phyloP scores from a whole-genome alignment of 768 basidiomycete genomes.

The Lyophyllum semitale region DNA sequence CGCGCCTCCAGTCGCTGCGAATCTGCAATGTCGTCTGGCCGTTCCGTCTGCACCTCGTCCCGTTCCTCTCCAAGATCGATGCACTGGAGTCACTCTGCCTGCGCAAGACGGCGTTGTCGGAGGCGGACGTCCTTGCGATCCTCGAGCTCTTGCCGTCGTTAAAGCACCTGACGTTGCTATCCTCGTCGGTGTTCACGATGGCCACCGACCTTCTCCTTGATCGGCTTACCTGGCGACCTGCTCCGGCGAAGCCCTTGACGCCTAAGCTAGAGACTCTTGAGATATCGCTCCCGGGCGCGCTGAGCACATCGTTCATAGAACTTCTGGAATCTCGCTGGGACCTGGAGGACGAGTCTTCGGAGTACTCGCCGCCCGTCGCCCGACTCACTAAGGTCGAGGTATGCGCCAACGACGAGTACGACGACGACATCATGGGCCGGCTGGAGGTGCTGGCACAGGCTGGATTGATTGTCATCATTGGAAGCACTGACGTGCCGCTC shows the following conservation, averaged over 20 bases:
- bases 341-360: slow-evolving; percentile 1
- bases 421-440: slow-evolving; percentile 13
- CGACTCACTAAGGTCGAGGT: slow-evolving; percentile 17
- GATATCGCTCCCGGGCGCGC: slow-evolving; percentile 34
- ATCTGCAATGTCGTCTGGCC: slow-evolving; percentile 40
- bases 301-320: slow-evolving; percentile 33
- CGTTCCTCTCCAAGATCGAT: slow-evolving; percentile 34
- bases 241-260: slow-evolving; percentile 24
- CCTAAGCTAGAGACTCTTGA: slow-evolving; percentile 38
- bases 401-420: slow-evolving; percentile 15
- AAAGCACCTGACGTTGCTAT: slow-evolving; percentile 35
- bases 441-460: slow-evolving; percentile 18
- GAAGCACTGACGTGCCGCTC: slow-evolving; percentile 13
- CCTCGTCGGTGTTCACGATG: slow-evolving; percentile 26
- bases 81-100: slow-evolving; percentile 37
- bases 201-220: slow-evolving; percentile 35
- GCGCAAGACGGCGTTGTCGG: slow-evolving; percentile 36
- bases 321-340: slow-evolving; percentile 36
- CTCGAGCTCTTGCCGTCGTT: slow-evolving; percentile 34
- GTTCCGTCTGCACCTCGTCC: slow-evolving; percentile 31
- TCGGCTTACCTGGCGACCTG: slow-evolving; percentile 35
- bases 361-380: slow-evolving; percentile 5
- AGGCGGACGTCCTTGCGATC: slow-evolving; percentile 33
- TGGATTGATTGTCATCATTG: slow-evolving; percentile 20
- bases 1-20: slow-evolving; percentile 35